These are phyloP conservation scores for Aspergillus wentii DNA, from an alignment of 495 filamentous ascomycete genomes.

Conservation along the genomic window DNA sequence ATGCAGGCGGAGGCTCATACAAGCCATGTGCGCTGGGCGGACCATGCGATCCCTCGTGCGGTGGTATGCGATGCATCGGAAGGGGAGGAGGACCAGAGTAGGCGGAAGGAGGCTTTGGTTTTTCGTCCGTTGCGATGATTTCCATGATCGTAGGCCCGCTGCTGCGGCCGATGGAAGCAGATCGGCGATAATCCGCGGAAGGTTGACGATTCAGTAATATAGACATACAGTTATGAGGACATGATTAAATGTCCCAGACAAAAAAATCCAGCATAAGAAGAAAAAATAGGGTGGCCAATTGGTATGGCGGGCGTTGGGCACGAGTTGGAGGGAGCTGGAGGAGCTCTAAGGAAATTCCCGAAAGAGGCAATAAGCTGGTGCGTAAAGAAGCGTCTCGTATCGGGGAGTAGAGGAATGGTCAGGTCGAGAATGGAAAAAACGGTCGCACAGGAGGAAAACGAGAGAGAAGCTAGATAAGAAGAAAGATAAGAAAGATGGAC, in stretches of 20 bases:
- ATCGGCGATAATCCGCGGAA: slow-evolving; percentile 13
- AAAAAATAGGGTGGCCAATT: background rate
- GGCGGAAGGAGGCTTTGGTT: slow-evolving; percentile 8
- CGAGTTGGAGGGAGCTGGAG: no score
- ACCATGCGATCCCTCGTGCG: slow-evolving; percentile 22
- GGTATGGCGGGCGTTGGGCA: no score
- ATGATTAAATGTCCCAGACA: no score
- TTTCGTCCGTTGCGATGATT: slow-evolving; percentile 17
- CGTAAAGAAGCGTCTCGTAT: no score
- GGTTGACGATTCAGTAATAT: slow-evolving; percentile 10
- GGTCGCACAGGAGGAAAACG: no score
- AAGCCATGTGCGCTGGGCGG: slow-evolving; percentile 20
- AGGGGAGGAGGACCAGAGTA: slow-evolving; percentile 11
- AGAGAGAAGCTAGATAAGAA: no score
- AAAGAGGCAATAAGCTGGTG: no score
- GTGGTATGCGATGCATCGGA: slow-evolving; percentile 32
- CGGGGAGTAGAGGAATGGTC: no score
- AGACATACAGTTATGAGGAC: slow-evolving; percentile 21
- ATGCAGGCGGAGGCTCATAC: slow-evolving; percentile 32
- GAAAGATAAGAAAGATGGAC: no score
- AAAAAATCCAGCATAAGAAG: no score
- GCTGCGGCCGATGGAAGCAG: slow-evolving; percentile 7
- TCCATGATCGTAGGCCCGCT: slow-evolving; percentile 14
- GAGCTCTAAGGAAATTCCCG: no score
- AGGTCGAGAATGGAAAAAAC: no score